Conservation (phyloP, 2,329 filamentous ascomycete species). For the Juglanconis sp. region DNA sequence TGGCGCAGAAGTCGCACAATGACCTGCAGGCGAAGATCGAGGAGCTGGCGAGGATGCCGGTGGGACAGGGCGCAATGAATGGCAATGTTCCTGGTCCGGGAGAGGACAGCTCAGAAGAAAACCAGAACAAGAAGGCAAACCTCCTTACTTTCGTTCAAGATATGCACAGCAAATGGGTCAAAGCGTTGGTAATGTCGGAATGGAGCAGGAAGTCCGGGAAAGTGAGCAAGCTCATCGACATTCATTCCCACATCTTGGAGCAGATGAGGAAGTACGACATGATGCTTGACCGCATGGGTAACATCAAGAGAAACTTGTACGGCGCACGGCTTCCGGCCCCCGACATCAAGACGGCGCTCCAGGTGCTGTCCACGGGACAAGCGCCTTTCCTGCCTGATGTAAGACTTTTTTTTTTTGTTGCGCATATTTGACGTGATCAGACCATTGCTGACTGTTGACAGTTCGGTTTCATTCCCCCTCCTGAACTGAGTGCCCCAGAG, state of each 20-base stretch:
- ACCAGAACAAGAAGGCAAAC: conserved; percentile 70
- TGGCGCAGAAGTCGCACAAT: conserved; percentile 81
- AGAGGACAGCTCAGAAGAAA: conserved; percentile 61
- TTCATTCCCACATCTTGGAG: conserved; percentile 70
- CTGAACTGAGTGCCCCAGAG: conserved; percentile 66
- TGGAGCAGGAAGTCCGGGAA: conserved; percentile 80
- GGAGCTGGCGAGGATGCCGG: conserved; percentile 66
- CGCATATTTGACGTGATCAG: conserved; percentile 29
- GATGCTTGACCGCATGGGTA: conserved; percentile 61
- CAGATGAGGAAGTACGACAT: conserved; percentile 59
- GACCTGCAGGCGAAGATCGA: conserved; percentile 68
- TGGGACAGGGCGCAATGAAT: conserved; percentile 52
- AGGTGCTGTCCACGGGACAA: conserved; percentile 76
- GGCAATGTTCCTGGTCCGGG: conserved; percentile 40
- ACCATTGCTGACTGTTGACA: conserved; percentile 32
- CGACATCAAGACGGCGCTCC: conserved; percentile 83
- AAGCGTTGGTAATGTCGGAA: conserved; percentile 83
- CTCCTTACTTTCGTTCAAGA: conserved; percentile 76
- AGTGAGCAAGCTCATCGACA: conserved; percentile 83
- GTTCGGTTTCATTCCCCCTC: conserved; percentile 74
- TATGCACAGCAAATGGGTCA: conserved; percentile 84
- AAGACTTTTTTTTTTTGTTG: conserved; percentile 27
- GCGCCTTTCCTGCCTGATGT: conserved; percentile 78
- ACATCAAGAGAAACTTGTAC: conserved; percentile 70
- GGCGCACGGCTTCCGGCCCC: conserved; percentile 79